These are phyloP conservation scores for Lactarius quietus DNA, from an alignment of 768 basidiomycete species.

Conservation along the genomic window DNA sequence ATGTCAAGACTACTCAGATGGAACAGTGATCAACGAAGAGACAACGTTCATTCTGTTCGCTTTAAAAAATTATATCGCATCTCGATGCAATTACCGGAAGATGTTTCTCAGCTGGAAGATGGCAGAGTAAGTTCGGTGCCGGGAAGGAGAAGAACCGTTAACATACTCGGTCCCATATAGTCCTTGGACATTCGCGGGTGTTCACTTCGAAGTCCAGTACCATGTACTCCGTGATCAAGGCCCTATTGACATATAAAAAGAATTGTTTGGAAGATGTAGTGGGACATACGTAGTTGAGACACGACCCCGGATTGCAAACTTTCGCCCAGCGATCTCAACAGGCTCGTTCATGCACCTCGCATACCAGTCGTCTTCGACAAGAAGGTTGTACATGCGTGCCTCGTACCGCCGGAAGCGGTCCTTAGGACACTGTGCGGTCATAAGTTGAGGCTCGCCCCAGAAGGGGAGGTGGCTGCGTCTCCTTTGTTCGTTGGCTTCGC, in stretches of 20 bases:
- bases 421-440: slow-evolving; percentile 8
- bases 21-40: not conserved
- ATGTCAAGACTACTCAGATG: not conserved
- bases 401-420: slow-evolving; percentile 23
- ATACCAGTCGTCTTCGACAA: slow-evolving; percentile 28
- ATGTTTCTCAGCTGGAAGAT: slow-evolving; percentile 11
- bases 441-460: slow-evolving; percentile 18
- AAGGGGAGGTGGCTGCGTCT: slow-evolving; percentile 19
- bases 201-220: slow-evolving; percentile 19
- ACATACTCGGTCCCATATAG: slow-evolving; percentile 21
- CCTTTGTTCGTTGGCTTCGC: slow-evolving; percentile 22
- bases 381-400: slow-evolving; percentile 26
- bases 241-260: slow-evolving; percentile 9
- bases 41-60: no score
- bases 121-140: not conserved
- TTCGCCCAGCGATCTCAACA: slow-evolving; percentile 7
- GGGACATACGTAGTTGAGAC: slow-evolving; percentile 12
- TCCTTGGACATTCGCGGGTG: slow-evolving; percentile 17
- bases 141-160: no score
- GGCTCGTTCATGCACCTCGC: slow-evolving; percentile 25
- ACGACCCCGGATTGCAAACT: not conserved
- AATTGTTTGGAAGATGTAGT: not conserved
- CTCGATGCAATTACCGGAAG: not conserved
- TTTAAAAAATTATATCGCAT: not conserved
- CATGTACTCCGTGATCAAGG: slow-evolving; percentile 18